A percentile compares a stretch with the other conserved stretches of the same genome.
Evolutionary conservation across 208 protist species (phyloP).

Genomic region (Herpetomonas muscarum): DNA sequence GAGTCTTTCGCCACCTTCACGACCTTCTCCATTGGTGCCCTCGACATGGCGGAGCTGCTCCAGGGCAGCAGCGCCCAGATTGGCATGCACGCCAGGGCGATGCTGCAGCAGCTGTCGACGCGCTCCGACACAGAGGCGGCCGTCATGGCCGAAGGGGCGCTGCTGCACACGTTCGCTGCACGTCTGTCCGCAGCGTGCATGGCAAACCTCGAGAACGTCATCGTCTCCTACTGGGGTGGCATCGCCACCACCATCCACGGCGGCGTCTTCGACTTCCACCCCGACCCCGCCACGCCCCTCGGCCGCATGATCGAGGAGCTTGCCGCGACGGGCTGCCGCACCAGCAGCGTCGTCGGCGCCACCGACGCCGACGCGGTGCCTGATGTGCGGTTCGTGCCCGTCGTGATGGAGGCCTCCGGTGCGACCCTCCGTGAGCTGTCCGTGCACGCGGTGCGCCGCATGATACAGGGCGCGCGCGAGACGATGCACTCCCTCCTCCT

Average conservation of each 20-base stretch:
- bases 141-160: conserved; percentile 38
- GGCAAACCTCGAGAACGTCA: conserved; percentile 59
- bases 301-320: conserved; percentile 37
- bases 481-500: conserved; percentile 59
- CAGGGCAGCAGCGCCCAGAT: conserved; percentile 69
- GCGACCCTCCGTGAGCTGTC: conserved; percentile 65
- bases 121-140: conserved; percentile 45
- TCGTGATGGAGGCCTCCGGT: conserved; percentile 16
- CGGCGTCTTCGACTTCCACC: conserved; percentile 63
- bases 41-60: conserved; percentile 66
- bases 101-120: conserved; percentile 64
- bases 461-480: conserved; percentile 40
- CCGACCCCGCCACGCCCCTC: conserved; percentile 26
- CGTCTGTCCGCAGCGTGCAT: conserved; percentile 53
- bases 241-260: conserved; percentile 64
- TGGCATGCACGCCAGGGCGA: conserved; percentile 37
- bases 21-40: conserved; percentile 43
- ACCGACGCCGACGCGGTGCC: conserved; percentile 18
- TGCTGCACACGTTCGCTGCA: conserved; percentile 49
- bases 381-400: conserved; percentile 29
- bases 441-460: conserved; percentile 47
- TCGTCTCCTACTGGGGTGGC: conserved; percentile 83
- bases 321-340: background rate
- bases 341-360: background rate
- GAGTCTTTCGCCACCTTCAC: conserved; percentile 39